These are phyloP conservation scores for Passiflora organensis DNA, from an alignment of 345 rosid species.

Conservation along the genomic window DNA sequence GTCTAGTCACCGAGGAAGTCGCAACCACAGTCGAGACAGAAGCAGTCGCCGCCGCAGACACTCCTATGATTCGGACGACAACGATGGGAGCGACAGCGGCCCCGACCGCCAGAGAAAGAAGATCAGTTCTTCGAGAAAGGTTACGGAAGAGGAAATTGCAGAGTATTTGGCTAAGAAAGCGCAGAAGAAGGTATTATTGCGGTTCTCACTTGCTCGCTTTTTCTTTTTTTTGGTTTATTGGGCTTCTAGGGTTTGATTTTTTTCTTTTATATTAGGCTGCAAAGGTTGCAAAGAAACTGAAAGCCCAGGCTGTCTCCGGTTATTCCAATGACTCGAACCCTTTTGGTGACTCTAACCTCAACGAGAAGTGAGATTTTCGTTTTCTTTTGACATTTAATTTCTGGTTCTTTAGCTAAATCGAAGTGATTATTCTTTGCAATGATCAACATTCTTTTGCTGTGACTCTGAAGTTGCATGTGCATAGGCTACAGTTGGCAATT, in stretches of 20 bases:
- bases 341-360: conserved; percentile 92
- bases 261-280: conserved; percentile 42
- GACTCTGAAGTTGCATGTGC: too few relatives aligned
- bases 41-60: conserved; percentile 24
- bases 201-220: background rate
- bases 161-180: conserved; percentile 75
- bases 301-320: conserved; percentile 64
- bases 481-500: too few relatives aligned
- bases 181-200: conserved; percentile 57
- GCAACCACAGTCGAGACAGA: conserved; percentile 16
- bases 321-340: conserved; percentile 95
- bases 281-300: conserved; percentile 75
- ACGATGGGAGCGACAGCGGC: conserved; percentile 30
- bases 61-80: conserved; percentile 24
- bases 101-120: conserved; percentile 34
- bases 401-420: too few relatives aligned
- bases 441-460: background rate
- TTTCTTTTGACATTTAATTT: background rate
- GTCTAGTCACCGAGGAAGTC: conserved; percentile 20
- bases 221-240: background rate
- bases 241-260: conserved; percentile 7
- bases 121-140: conserved; percentile 37
- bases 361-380: conserved; percentile 57
- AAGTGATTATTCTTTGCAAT: background rate
- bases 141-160: conserved; percentile 59